Evolutionary conservation across 2,329 filamentous ascomycete species (phyloP), one percentile per base, ranked within the genome.

Genomic region (Chaetomiaceae sp.): DNA sequence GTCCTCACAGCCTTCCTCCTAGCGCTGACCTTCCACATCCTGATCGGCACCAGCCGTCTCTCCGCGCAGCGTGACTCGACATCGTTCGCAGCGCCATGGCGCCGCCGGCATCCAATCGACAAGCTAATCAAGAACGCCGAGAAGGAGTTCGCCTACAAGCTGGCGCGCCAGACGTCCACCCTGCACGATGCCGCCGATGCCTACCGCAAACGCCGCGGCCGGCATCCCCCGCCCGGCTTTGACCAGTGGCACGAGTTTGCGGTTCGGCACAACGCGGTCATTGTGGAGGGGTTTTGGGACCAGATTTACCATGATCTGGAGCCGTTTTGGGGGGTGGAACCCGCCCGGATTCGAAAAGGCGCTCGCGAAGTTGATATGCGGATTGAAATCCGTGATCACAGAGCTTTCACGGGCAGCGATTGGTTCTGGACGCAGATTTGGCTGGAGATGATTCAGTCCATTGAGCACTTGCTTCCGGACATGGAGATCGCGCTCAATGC

Each of bases 401-500:
- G 69, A 38, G 78, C 77, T 6, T 70, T 65, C 8, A 67, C 75
- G 1, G 63, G 59, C 18, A 78, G 70, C 58, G 72, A 75, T 52
- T 81, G 72, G 74, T 78, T 75, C 57, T 81, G 72, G 75, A 78
- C 72, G 3, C 62, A 71, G 55, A 73, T 80, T 48, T 79, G 77
- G 76, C 61, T 75, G 26, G 62, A 73, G 40, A 66, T 80, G 65
- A 67, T 78, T 55, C 65, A 70, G 47, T 70, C 71, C 0, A 69
- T 81, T n/a, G 70, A 75, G 51, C 64, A 74, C 32, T 49, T 76
- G 44, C 65, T 85, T 14, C 81, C 81, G 2, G 81, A 86, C 56
- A 80, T 86, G 75, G 81, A 84, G 50, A 71, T 85, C 48, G 73
- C 81, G 0, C 69, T 84, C 49, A 86, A 85, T 52, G 70, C 75